phyloP scores from a whole-genome alignment of 495 filamentous ascomycete species.

The Podospora anserina region DNA sequence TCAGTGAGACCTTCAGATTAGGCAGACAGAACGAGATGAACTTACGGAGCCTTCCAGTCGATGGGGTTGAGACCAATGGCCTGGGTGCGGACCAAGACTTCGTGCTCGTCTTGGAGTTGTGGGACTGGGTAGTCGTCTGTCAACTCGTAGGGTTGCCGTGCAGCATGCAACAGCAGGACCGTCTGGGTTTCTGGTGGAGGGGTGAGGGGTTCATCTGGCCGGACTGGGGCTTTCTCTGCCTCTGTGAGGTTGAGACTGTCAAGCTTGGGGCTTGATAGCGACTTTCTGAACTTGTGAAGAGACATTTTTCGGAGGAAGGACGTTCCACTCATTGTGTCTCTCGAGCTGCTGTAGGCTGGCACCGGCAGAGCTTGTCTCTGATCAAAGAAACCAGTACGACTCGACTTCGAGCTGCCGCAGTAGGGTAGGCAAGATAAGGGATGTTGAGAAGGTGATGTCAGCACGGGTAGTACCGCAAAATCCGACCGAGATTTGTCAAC shows the following conservation, averaged over 20 bases:
- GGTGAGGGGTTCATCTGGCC: neutral
- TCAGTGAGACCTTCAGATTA: neutral
- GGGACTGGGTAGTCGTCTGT: constrained; percentile 50
- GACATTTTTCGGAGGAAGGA: constrained; percentile 29
- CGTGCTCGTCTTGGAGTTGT: constrained; percentile 32
- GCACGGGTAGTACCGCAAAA: neutral
- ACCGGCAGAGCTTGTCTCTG: neutral
- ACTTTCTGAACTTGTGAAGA: constrained; percentile 16
- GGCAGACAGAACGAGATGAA: constrained; percentile 15
- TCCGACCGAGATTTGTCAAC: neutral
- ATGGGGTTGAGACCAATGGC: constrained; percentile 68
- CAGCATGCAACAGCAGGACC: constrained; percentile 43
- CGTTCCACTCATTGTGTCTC: constrained; percentile 8
- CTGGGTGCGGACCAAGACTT: constrained; percentile 55
- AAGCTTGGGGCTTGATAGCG: constrained; percentile 8
- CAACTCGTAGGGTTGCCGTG: constrained; percentile 42
- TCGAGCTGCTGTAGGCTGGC: neutral
- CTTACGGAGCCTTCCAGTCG: constrained; percentile 70
- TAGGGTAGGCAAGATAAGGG: constrained; percentile 9
- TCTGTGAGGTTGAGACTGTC: neutral
- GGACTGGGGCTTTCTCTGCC: neutral
- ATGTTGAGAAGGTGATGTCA: neutral
- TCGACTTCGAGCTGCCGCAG: neutral
- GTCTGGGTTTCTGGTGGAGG: constrained; percentile 36
- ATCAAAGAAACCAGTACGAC: neutral